phyloP scores from a whole-genome alignment of 78 protist genomes.

The Planoprotostelium fungivorum region DNA sequence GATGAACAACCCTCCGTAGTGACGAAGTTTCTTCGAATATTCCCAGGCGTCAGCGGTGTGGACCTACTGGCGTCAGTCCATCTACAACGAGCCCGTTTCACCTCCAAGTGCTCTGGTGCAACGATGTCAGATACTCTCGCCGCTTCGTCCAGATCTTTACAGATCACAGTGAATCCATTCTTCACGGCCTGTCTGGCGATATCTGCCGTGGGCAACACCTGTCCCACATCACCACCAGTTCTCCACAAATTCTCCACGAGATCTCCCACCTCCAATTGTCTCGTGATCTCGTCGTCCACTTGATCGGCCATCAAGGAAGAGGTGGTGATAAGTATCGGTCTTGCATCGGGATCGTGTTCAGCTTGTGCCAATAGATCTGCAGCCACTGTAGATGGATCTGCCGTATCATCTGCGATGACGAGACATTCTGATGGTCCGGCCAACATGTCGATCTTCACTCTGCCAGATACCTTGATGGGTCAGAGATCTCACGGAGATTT shows the following conservation, averaged over 20 bases:
- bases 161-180: conserved; percentile 41
- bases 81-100: no score
- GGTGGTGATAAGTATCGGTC: conserved; percentile 22
- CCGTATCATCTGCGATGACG: conserved; percentile 65
- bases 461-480: conserved; percentile 2
- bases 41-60: conserved; percentile 4
- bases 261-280: conserved; percentile 9
- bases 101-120: conserved; percentile 78
- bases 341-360: conserved; percentile 72
- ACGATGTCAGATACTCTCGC: conserved; percentile 25
- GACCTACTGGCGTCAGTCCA: no score
- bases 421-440: conserved; percentile 78
- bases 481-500: background rate
- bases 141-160: conserved; percentile 24
- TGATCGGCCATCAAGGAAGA: background rate
- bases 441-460: conserved; percentile 78
- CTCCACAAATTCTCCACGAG: no score
- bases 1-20: conserved; percentile 72
- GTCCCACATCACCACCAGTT: background rate
- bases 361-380: conserved; percentile 77
- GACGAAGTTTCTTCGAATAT: background rate
- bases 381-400: conserved; percentile 61
- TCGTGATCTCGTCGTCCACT: conserved; percentile 19
- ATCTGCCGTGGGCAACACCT: conserved; percentile 26
- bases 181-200: conserved; percentile 26